These are phyloP conservation scores for Acanthamoeba royreba DNA, from an alignment of 208 protist genomes.

Conservation along the genomic window DNA sequence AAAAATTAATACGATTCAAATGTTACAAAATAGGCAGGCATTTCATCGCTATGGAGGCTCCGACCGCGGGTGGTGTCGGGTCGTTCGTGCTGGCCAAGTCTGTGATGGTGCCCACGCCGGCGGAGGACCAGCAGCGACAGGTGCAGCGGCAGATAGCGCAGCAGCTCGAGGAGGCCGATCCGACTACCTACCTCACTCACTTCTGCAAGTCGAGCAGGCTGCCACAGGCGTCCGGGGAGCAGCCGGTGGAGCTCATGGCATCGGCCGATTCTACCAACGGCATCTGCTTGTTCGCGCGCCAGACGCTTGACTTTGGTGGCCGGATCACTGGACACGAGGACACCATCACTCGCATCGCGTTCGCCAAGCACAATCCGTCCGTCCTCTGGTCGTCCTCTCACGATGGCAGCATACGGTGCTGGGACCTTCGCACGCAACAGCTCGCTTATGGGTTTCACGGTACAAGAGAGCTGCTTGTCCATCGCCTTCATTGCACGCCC, in stretches of 20 bases:
- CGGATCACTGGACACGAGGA: background rate
- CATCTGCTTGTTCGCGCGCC: background rate
- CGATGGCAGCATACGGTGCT: background rate
- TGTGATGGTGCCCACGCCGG: background rate
- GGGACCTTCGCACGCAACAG: background rate
- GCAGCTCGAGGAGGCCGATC: background rate
- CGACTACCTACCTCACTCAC: background rate
- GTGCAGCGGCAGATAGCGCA: background rate
- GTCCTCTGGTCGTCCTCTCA: background rate
- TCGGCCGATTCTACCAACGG: background rate
- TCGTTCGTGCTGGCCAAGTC: background rate
- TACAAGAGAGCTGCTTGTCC: background rate
- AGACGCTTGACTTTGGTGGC: background rate
- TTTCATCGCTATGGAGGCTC: background rate
- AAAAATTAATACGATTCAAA: too few species aligned
- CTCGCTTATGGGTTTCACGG: background rate
- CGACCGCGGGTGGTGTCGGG: background rate
- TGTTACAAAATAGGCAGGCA: too few species aligned
- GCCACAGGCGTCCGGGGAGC: background rate
- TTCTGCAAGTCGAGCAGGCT: background rate
- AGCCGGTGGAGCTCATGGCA: background rate
- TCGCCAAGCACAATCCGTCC: background rate
- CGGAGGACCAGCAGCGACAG: background rate
- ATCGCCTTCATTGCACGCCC: background rate
- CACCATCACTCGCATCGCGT: background rate